Percentiles rank a stretch among this genome's conserved stretches.
These are phyloP conservation scores for Aspergillus calidoustus DNA, from an alignment of 2,329 filamentous ascomycete genomes.

Conservation along the genomic window DNA sequence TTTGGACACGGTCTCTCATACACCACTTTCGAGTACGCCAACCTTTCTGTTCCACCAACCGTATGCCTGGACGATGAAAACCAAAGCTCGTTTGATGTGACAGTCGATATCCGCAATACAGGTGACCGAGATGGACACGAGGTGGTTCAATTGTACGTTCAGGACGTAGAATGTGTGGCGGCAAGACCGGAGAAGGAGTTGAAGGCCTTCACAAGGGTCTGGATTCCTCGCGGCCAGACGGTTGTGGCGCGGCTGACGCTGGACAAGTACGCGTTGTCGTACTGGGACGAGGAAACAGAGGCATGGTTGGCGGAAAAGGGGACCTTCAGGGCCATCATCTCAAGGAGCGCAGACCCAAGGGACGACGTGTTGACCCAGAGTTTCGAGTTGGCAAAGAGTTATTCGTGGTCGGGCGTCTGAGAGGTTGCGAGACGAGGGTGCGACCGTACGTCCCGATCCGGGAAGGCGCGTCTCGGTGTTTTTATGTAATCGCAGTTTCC, in stretches of 20 bases:
- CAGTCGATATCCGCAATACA: background rate
- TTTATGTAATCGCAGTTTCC: too few species aligned
- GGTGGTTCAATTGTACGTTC: background rate
- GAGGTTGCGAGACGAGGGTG: too few species aligned
- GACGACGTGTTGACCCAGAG: background rate
- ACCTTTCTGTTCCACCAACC: slow-evolving; percentile 31
- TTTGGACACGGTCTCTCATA: slow-evolving; percentile 81
- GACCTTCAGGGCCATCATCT: background rate
- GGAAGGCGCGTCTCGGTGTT: too few species aligned
- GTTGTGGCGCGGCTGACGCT: background rate
- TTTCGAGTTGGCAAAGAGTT: background rate
- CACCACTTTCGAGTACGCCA: slow-evolving; percentile 64
- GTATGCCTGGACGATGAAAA: too few species aligned
- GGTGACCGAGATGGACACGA: background rate
- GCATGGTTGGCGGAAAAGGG: background rate
- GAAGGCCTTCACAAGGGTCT: background rate
- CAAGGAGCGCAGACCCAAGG: background rate
- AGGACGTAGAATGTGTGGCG: background rate
- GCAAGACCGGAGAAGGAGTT: background rate
- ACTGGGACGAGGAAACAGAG: background rate
- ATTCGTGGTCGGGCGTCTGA: too few species aligned
- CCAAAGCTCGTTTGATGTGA: too few species aligned
- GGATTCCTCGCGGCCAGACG: background rate
- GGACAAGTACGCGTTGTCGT: slow-evolving; percentile 1
- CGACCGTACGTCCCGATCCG: too few species aligned